Conservation (phyloP, 2,329 filamentous ascomycete species). For the Herpotrichia juniperi region DNA sequence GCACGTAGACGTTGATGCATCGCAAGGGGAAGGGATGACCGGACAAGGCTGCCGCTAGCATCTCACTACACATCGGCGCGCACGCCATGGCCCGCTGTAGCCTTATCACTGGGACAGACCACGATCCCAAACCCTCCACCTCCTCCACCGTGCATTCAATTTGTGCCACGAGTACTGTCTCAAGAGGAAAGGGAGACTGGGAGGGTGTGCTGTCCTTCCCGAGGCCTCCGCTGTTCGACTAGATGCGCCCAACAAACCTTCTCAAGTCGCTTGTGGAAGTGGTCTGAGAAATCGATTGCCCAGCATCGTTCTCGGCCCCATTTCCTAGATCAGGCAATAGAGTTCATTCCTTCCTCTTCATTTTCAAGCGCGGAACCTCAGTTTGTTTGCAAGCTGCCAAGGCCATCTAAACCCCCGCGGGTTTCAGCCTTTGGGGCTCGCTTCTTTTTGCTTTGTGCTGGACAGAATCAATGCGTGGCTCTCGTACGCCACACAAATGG, state of each 20-base stretch:
- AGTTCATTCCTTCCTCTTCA: background rate
- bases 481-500: background rate
- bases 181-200: constrained; percentile 2
- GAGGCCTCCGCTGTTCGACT: background rate
- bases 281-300: background rate
- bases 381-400: background rate
- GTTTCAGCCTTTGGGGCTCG: too few species aligned
- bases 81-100: constrained; percentile 9
- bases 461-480: background rate
- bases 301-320: background rate
- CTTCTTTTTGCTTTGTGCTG: background rate
- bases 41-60: constrained; percentile 5
- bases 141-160: constrained; percentile 2
- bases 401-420: too few species aligned
- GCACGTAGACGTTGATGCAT: background rate
- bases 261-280: too few species aligned
- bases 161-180: background rate
- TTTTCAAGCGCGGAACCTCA: background rate
- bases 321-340: background rate
- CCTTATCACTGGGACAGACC: constrained; percentile 8
- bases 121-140: constrained; percentile 1
- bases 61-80: constrained; percentile 1
- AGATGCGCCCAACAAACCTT: too few species aligned
- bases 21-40: background rate
- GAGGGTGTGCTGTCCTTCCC: background rate